A percentile compares a stretch with the other conserved stretches of the same genome.
Evolutionary conservation across 495 filamentous ascomycete genomes (phyloP).

Genomic region (Emericellopsis terricola): DNA sequence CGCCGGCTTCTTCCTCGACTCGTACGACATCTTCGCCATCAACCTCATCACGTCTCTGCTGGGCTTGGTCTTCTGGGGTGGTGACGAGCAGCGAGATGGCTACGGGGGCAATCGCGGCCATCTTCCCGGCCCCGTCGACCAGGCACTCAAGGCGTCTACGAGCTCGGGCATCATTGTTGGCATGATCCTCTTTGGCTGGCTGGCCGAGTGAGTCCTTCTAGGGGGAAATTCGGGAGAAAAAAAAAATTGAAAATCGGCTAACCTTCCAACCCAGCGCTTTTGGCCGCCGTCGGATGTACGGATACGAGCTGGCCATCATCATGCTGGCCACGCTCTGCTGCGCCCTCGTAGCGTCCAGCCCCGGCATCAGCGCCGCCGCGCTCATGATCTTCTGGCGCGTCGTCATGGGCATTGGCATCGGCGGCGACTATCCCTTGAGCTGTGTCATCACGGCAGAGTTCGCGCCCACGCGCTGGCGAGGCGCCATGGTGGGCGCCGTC

Average conservation of each 20-base stretch:
- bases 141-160: slow-evolving; percentile 57
- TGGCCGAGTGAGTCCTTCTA: slow-evolving; percentile 12
- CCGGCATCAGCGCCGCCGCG: slow-evolving; percentile 46
- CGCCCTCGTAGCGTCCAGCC: slow-evolving; percentile 35
- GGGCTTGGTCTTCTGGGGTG: slow-evolving; percentile 56
- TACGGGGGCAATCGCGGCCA: slow-evolving; percentile 24
- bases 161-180: slow-evolving; percentile 58
- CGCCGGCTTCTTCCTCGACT: slow-evolving; percentile 71
- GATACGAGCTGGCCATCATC: slow-evolving; percentile 56
- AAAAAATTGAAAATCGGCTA: slow-evolving; percentile 14
- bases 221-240: not conserved
- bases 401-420: slow-evolving; percentile 52
- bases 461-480: slow-evolving; percentile 68
- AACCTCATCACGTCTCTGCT: slow-evolving; percentile 51
- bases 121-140: slow-evolving; percentile 40
- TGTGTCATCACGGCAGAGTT: slow-evolving; percentile 74
- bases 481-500: slow-evolving; percentile 76
- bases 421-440: slow-evolving; percentile 61
- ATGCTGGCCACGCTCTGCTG: slow-evolving; percentile 50
- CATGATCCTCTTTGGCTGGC: slow-evolving; percentile 52
- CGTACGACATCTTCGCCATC: slow-evolving; percentile 67
- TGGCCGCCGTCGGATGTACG: slow-evolving; percentile 63
- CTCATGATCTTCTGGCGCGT: slow-evolving; percentile 65
- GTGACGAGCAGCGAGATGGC: slow-evolving; percentile 12
- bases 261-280: slow-evolving; percentile 17